Conservation (phyloP, 192 early-diverging fungal genomes). For the Linderina pennispora region DNA sequence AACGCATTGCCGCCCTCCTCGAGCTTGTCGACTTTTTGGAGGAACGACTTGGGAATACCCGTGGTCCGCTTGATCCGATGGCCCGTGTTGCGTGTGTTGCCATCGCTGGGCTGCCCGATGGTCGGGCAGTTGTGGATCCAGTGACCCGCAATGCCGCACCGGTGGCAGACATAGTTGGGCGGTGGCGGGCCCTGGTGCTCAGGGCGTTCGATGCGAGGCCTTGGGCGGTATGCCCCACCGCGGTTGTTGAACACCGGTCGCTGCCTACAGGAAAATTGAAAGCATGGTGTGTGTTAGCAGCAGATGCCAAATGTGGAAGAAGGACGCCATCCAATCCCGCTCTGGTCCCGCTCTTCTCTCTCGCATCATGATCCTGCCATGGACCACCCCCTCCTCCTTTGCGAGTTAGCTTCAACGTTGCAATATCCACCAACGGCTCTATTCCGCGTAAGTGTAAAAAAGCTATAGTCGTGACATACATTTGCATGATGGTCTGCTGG, state of each 20-base stretch:
- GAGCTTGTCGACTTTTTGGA: conserved; percentile 75
- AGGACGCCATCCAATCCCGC: no score
- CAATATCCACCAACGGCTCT: no score
- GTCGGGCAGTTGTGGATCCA: conserved; percentile 90
- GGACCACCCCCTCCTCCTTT: no score
- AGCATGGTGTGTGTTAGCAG: not conserved
- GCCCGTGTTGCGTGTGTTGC: conserved; percentile 47
- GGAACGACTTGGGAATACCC: conserved; percentile 88
- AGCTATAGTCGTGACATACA: no score
- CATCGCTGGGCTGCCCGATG: conserved; percentile 64
- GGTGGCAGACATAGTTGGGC: conserved; percentile 82
- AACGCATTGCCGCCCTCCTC: conserved; percentile 72
- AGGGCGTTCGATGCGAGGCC: conserved; percentile 21
- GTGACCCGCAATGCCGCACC: conserved; percentile 91
- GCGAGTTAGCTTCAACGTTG: no score
- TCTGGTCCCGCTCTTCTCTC: no score
- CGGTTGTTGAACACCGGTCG: conserved; percentile 24
- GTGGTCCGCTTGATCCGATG: conserved; percentile 86
- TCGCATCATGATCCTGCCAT: no score
- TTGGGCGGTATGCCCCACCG: conserved; percentile 21
- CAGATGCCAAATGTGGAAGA: conserved; percentile 2
- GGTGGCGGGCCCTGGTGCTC: conserved; percentile 56
- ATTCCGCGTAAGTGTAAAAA: no score
- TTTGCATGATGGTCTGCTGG: conserved; percentile 65
- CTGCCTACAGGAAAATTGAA: conserved; percentile 15